Conservation (phyloP, 208 protist genomes). For the Trypanosoma boissoni region DNA sequence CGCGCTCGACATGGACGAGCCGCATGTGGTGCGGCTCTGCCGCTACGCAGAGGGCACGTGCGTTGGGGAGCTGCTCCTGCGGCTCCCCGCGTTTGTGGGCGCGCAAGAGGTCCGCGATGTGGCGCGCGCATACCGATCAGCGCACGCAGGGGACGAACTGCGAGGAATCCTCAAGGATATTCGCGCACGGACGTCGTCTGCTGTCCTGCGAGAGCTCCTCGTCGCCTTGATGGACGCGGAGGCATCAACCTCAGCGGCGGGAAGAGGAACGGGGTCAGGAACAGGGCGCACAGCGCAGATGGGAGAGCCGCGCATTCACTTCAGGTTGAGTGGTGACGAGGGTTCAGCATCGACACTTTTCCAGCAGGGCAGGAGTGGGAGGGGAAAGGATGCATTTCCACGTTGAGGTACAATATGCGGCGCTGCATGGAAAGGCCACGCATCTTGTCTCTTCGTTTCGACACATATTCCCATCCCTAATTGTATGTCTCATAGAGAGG, state of each 20-base stretch:
- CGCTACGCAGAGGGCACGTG: conserved; percentile 49
- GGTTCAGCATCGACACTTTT: conserved; percentile 9
- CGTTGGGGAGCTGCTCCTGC: conserved; percentile 50
- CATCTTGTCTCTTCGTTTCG: no score
- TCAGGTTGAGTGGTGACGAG: conserved; percentile 67
- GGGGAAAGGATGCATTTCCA: no score
- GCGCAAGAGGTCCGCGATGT: conserved; percentile 45
- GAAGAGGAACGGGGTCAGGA: no score
- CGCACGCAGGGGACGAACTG: conserved; percentile 31
- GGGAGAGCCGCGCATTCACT: conserved; percentile 44
- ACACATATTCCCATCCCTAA: no score
- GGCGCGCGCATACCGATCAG: conserved; percentile 29
- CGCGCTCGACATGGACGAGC: conserved; percentile 43
- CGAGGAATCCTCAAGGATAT: conserved; percentile 43
- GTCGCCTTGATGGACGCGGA: conserved; percentile 34
- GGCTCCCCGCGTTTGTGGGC: conserved; percentile 49
- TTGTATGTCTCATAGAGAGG: no score
- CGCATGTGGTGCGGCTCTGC: conserved; percentile 59
- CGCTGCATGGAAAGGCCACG: no score
- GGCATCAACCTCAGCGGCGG: no score
- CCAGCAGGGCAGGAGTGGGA: no score
- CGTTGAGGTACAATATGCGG: no score
- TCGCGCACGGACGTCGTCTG: conserved; percentile 32
- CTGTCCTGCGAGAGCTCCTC: conserved; percentile 53
- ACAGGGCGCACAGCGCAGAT: background rate